phyloP scores from a whole-genome alignment of 352 stramenopile genomes.

The Phytophthora uliginosa region DNA sequence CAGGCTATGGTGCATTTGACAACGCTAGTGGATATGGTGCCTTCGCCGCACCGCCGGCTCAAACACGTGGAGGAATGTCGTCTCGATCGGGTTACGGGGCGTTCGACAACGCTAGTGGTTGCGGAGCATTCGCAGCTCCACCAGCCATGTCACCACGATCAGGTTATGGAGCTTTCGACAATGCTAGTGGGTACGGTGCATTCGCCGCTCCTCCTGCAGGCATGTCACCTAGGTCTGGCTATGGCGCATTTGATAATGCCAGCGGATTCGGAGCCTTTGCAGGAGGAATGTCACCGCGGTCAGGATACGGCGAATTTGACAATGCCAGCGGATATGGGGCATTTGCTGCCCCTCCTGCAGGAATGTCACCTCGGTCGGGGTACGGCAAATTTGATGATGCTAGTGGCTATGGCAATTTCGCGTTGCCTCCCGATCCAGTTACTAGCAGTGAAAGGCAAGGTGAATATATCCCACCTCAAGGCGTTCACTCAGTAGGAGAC shows the following conservation, averaged over 20 bases:
- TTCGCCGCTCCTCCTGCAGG: conserved; percentile 14
- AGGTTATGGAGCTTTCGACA: conserved; percentile 37
- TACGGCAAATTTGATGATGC: conserved; percentile 14
- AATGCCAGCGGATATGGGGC: conserved; percentile 11
- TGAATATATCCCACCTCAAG: not conserved
- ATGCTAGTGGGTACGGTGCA: conserved; percentile 26
- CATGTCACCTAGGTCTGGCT: conserved; percentile 21
- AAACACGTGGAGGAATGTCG: conserved; percentile 7
- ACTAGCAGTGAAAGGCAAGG: not conserved
- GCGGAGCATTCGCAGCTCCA: conserved; percentile 21
- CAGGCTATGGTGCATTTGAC: conserved; percentile 46
- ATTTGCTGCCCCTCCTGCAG: conserved; percentile 7
- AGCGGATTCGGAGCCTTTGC: conserved; percentile 44
- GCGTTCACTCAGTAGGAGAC: conserved; percentile 7
- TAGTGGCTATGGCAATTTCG: conserved; percentile 42
- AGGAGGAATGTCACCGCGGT: conserved; percentile 26
- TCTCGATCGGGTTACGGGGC: conserved; percentile 19
- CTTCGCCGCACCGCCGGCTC: conserved; percentile 19
- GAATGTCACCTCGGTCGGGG: not conserved
- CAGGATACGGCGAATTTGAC: conserved; percentile 41
- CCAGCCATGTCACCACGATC: conserved; percentile 21
- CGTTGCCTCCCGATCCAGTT: conserved; percentile 6
- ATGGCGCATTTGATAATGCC: conserved; percentile 32
- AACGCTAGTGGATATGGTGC: conserved; percentile 28
- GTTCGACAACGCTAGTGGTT: conserved; percentile 43